Evolutionary conservation across 1,139 yeast species (phyloP), one percentile per base, ranked within the genome.

Genomic region (Protomyces pachydermus): DNA sequence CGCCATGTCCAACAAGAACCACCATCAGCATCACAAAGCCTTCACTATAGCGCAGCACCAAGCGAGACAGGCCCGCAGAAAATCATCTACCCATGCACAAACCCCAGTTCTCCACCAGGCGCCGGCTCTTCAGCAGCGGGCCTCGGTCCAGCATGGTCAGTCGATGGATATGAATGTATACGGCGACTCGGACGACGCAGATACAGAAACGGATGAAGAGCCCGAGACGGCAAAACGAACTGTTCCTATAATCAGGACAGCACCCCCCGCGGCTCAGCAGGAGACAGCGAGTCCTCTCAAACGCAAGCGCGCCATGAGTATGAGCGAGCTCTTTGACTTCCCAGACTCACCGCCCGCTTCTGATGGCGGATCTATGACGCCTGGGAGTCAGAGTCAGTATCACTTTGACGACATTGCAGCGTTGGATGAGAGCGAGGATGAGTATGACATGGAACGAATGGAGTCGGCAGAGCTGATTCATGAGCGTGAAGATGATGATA

Each of bases 351-450:
- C 48, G 25, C 48, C 48, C 23, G 61, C 37, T 3, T 57, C 61
- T 4, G 42, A 37, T 9, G 42, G 42, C 42, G 61, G 50, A 9
- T 48, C 61, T 3, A 54, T 35, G 10, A 53, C 37, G 38, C 48
- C 61, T 6, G 61, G 52, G 9, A 58, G 62, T 35, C 46, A 51
- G 23, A 28, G 42, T n/a, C 55, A 50, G 37, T 34, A 42, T 20
- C 48, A 42, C 18, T 42, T 42, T 42, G 48, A 38, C 25, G 62
- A 58, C 56, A 34, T 50, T 18, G 62, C 56, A 12, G 56, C 53
- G 2, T 42, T 58, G 20, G 62, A 55, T n/a, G 62, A 52, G 18
- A 51, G 52, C 32, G 62, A 58, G 42, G 62, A 58, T 34, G 62
- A 58, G 32, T 34, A 39, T 18, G 62, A 58, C 25, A 58, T 58